These are phyloP conservation scores for Glaciozyma antarctica DNA, from an alignment of 768 basidiomycete genomes.

Conservation along the genomic window DNA sequence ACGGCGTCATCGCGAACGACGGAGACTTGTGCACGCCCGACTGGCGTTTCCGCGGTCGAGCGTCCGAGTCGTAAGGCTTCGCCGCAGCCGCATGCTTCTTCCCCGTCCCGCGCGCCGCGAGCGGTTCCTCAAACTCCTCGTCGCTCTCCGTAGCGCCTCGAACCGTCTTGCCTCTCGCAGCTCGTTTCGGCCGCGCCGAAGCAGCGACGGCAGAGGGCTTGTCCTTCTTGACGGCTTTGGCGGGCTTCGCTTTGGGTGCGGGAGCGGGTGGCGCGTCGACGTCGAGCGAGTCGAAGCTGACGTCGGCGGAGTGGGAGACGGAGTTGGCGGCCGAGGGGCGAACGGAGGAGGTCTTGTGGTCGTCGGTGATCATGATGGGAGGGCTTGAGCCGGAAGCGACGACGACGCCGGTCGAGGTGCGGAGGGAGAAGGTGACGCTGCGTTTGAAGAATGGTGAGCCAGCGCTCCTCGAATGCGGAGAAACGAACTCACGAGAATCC, in stretches of 20 bases:
- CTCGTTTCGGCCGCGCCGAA: background rate
- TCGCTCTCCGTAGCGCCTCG: constrained; percentile 6
- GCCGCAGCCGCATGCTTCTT: constrained; percentile 1
- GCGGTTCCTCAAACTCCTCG: background rate
- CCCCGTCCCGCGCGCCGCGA: background rate
- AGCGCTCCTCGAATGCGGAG: background rate
- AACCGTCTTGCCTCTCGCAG: background rate
- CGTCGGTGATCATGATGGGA: constrained; percentile 98
- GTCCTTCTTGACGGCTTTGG: background rate
- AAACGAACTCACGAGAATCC: constrained; percentile 53
- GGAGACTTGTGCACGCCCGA: constrained; percentile 28
- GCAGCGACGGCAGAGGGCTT: background rate
- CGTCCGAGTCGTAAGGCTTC: constrained; percentile 35
- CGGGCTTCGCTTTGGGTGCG: constrained; percentile 31
- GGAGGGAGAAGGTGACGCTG: constrained; percentile 75
- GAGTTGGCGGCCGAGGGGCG: background rate
- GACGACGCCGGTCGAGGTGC: constrained; percentile 64
- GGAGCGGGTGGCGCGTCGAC: constrained; percentile 73
- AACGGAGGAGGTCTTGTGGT: constrained; percentile 70
- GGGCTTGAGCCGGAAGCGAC: constrained; percentile 72
- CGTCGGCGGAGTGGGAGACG: constrained; percentile 6
- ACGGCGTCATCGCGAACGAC: constrained; percentile 33
- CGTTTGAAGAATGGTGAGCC: background rate
- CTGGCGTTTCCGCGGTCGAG: constrained; percentile 20
- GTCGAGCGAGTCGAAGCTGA: constrained; percentile 48